These are phyloP conservation scores for Cryphonectria nitschkei DNA, from an alignment of 2,329 filamentous ascomycete genomes.

Conservation along the genomic window DNA sequence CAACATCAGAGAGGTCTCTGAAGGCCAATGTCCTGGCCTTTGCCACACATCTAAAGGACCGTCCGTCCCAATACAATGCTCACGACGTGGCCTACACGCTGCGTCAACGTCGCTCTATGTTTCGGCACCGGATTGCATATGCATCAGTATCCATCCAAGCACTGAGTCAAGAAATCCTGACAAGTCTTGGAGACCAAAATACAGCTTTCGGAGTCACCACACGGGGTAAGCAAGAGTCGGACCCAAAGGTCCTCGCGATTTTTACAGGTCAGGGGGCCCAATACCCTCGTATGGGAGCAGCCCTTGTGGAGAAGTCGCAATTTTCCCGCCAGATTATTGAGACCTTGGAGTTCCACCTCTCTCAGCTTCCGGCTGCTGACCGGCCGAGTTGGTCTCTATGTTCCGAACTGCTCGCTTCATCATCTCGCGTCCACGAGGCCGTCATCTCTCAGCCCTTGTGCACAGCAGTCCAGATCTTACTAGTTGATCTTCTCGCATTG, in stretches of 20 bases:
- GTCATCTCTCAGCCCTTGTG: slow-evolving; percentile 35
- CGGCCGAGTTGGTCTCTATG: slow-evolving; percentile 22
- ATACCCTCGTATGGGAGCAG: slow-evolving; percentile 25
- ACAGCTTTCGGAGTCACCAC: slow-evolving; percentile 24
- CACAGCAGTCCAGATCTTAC: slow-evolving; percentile 45
- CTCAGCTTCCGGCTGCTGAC: background rate
- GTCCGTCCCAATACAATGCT: too few species aligned
- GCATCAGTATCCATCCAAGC: too few species aligned
- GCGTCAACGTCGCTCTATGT: too few species aligned
- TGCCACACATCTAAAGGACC: too few species aligned
- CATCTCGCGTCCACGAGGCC: slow-evolving; percentile 26
- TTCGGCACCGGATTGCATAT: too few species aligned
- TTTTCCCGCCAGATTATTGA: slow-evolving; percentile 4
- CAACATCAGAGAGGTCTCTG: slow-evolving; percentile 13
- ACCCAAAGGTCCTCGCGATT: too few species aligned
- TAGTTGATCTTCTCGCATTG: slow-evolving; percentile 39
- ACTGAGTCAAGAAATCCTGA: too few species aligned
- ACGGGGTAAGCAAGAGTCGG: too few species aligned
- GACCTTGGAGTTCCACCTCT: slow-evolving; percentile 14
- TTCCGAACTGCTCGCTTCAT: slow-evolving; percentile 15
- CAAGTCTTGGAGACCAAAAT: slow-evolving; percentile 31
- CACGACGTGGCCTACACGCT: too few species aligned
- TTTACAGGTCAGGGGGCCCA: slow-evolving; percentile 43
- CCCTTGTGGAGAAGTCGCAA: slow-evolving; percentile 15
- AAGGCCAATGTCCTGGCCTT: too few species aligned